Base-by-base conservation (phyloP, 116 monocot species). In the Posidonia oceanica region DNA sequence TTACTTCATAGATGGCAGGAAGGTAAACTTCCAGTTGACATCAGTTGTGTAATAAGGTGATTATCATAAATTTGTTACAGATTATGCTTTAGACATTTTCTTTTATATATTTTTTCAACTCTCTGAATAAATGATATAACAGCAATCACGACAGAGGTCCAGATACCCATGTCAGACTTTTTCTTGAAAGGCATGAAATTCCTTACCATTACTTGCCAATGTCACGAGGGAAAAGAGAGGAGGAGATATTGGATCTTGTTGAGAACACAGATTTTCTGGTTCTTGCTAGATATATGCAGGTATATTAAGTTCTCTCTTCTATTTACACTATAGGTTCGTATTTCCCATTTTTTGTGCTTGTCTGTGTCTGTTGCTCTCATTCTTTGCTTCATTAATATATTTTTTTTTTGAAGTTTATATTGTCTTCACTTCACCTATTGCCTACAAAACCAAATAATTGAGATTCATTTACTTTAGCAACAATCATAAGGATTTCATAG, bases 261-360 rank as follows among this genome's bases (percentile, higher is more conserved):
- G 69, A 71, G 61, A 79, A 75, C 72, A 95, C 95, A 54, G 86
- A 95, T 83, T 95, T 95, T 74, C 79, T 95, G 66, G 85, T 95
- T 15, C 91, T 95, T 63, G 95, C 95, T 61, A 91, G 95, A 83
- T 95, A 95, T 68, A 95, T 91, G 95, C 95, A 91, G 95, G 95
- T 94, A 77, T 18, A 18, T 48, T 57, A 51, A 39, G 57, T 56
- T 57, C 20, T 52, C 29, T 68, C 36, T 68, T 29, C 3, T 68
- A 54, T 53, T 16, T 54, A 4, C 23, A 51, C 4, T 15, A 52
- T 68, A 14, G 23, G 10, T 68, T 40, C 48, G 2, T 1, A 48
- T 1, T 10, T 48, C 48, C 12, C 48, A 29, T 48, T 48, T 48
- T 48, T 48, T 48, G 7, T 57, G 21, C 36, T 37, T 7, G 36